A percentile compares a stretch with the other conserved stretches of the same genome.
Conservation (phyloP, 306 rosid genomes). For the Malus asiatica region DNA sequence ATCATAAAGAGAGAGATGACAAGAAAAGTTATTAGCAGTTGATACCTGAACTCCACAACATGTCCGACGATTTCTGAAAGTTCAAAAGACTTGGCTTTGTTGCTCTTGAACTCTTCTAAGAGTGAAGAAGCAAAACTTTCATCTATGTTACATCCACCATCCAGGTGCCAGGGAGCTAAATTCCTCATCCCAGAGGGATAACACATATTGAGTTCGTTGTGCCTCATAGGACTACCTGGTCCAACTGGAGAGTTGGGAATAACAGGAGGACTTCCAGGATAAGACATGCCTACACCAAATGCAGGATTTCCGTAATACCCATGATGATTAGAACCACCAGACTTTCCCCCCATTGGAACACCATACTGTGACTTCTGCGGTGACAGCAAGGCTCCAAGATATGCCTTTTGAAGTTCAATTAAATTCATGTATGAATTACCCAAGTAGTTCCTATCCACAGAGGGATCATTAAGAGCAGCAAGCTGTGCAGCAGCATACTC, state of each 20-base stretch:
- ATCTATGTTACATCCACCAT: constrained; percentile 51
- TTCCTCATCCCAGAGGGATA: constrained; percentile 82
- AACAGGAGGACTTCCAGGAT: constrained; percentile 82
- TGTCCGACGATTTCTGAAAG: constrained; percentile 71
- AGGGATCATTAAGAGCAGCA: constrained; percentile 64
- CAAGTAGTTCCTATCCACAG: constrained; percentile 60
- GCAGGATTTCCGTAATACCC: constrained; percentile 80
- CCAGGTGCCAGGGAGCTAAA: constrained; percentile 72
- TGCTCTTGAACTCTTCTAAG: constrained; percentile 84
- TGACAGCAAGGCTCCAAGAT: constrained; percentile 53
- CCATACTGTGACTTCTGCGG: constrained; percentile 84
- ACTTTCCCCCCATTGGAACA: constrained; percentile 55
- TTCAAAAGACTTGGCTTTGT: constrained; percentile 80
- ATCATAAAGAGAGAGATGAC: constrained; percentile 4
- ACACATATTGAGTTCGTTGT: constrained; percentile 61
- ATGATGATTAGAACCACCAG: constrained; percentile 63
- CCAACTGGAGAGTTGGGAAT: constrained; percentile 71
- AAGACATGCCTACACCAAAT: constrained; percentile 68
- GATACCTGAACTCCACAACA: constrained; percentile 72
- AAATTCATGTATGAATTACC: constrained; percentile 69
- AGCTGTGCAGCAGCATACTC: constrained; percentile 84
- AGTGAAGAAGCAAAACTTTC: constrained; percentile 73
- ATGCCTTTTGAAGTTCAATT: constrained; percentile 83
- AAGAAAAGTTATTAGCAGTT: constrained; percentile 3
- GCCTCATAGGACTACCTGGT: constrained; percentile 88